These are phyloP conservation scores for Volvox reticuliferus DNA, from an alignment of 139 green algal genomes.

Conservation along the genomic window DNA sequence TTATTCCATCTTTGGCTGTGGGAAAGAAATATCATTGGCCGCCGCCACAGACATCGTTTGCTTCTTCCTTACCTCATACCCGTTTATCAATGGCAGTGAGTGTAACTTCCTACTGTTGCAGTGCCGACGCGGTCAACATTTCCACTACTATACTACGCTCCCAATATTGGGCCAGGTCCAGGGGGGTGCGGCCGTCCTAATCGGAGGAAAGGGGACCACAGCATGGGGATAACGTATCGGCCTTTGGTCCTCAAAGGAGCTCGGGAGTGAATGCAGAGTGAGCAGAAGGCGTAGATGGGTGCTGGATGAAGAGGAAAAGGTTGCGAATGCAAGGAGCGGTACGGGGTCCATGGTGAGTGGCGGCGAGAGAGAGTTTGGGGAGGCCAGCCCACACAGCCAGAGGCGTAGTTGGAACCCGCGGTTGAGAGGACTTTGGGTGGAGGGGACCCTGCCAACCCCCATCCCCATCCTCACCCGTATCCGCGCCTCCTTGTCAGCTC, in stretches of 20 bases:
- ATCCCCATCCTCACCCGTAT: slow-evolving; percentile 7
- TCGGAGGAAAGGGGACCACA: not conserved
- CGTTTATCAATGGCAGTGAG: not conserved
- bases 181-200: slow-evolving; percentile 18
- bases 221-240: no score
- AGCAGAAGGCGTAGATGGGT: not conserved
- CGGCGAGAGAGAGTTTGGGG: not conserved
- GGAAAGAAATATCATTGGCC: no score
- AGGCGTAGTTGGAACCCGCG: no score
- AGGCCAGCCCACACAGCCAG: no score
- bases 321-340: not conserved
- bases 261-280: not conserved
- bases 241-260: not conserved
- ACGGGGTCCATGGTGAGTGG: not conserved
- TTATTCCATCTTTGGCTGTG: no score
- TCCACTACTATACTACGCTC: slow-evolving; percentile 9
- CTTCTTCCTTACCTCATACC: not conserved
- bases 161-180: slow-evolving; percentile 21
- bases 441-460: not conserved
- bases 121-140: not conserved
- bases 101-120: not conserved
- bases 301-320: not conserved
- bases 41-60: no score
- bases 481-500: not conserved
- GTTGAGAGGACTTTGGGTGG: no score